phyloP scores from a whole-genome alignment of 805 yeast genomes.

The Ogataea salicorniae region DNA sequence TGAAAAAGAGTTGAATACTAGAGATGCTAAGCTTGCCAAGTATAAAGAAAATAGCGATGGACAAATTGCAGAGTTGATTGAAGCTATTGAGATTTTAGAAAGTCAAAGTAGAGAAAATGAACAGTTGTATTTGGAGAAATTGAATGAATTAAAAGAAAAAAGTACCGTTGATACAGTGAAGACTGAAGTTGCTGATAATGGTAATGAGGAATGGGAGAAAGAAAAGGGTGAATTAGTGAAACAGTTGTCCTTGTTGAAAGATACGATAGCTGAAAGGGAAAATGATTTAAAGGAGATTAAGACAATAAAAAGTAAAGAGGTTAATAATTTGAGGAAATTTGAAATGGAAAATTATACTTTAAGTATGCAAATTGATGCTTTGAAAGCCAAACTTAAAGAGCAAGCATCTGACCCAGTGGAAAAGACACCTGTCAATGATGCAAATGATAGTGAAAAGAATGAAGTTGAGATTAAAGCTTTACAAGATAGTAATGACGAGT shows the following conservation, averaged over 20 bases:
- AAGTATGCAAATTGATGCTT: constrained; percentile 7
- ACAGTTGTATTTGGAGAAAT: constrained; percentile 40
- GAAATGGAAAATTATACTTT: constrained; percentile 16
- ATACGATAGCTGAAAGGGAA: background rate
- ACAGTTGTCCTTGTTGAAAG: background rate
- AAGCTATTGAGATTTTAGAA: constrained; percentile 51
- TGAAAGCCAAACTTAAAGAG: background rate
- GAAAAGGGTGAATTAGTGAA: background rate
- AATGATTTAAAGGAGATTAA: constrained; percentile 2
- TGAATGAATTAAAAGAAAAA: constrained; percentile 32
- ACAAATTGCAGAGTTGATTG: constrained; percentile 56
- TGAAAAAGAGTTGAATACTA: constrained; percentile 36
- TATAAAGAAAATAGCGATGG: constrained; percentile 44
- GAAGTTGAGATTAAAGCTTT: background rate
- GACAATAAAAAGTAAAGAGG: constrained; percentile 11
- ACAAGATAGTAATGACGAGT: background rate
- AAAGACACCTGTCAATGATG: background rate
- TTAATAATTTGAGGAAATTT: constrained; percentile 8
- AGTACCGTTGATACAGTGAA: background rate
- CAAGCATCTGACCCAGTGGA: background rate
- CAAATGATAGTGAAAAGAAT: background rate
- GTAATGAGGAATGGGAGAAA: background rate
- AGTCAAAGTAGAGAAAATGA: constrained; percentile 53
- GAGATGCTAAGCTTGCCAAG: constrained; percentile 42
- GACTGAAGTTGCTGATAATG: background rate